phyloP scores from a whole-genome alignment of 2,329 filamentous ascomycete genomes.

The Thermothelomyces thermophilus region DNA sequence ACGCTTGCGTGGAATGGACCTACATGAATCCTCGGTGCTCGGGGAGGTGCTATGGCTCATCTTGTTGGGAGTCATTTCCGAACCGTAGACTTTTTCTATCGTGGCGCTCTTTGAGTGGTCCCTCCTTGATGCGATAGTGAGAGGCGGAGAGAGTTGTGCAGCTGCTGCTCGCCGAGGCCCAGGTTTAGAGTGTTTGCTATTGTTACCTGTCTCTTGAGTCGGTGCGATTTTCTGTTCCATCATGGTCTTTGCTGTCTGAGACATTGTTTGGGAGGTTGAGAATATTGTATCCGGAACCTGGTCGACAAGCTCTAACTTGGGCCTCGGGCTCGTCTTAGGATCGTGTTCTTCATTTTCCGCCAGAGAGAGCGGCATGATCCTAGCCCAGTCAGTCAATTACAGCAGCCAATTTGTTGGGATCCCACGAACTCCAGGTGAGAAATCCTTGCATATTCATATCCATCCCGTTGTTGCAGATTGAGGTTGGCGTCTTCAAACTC shows the following conservation, averaged over 20 bases:
- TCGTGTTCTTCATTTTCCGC: neutral
- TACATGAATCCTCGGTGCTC: neutral
- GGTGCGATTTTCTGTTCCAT: neutral
- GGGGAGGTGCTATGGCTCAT: neutral
- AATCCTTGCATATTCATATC: slow-evolving; percentile 13
- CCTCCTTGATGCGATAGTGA: neutral
- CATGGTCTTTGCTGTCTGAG: neutral
- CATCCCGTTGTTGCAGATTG: slow-evolving; percentile 10
- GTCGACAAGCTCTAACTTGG: neutral
- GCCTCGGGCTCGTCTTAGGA: neutral
- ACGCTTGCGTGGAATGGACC: neutral
- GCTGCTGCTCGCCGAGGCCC: neutral
- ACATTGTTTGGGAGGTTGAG: neutral
- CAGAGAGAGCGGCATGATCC: slow-evolving; percentile 2
- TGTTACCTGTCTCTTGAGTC: neutral
- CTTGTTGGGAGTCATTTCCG: neutral
- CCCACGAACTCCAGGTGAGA: slow-evolving; percentile 11
- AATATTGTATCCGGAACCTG: neutral
- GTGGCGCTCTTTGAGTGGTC: neutral
- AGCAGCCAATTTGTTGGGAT: too few relatives aligned
- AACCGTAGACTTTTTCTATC: neutral
- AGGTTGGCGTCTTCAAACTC: slow-evolving; percentile 20
- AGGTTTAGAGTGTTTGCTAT: neutral
- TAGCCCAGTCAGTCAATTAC: neutral
- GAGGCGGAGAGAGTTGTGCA: neutral